Conservation (phyloP, 2,329 filamentous ascomycete species). For the Neonectria neomacrospora region DNA sequence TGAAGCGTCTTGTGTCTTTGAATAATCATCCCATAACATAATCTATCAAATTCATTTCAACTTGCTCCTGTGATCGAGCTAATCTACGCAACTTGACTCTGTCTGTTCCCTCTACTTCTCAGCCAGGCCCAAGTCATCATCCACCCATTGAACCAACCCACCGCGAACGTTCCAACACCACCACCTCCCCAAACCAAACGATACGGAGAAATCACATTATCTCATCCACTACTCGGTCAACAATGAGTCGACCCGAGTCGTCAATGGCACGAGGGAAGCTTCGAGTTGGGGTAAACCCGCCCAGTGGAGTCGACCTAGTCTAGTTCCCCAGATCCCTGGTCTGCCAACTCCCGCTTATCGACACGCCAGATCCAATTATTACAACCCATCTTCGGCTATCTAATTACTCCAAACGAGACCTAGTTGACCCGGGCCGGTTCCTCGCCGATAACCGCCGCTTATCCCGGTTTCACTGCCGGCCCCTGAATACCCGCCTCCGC, state of each 20-base stretch:
- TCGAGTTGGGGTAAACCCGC: conserved; percentile 1
- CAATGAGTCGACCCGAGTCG: conserved; percentile 8
- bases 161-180: not conserved
- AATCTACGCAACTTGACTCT: not conserved
- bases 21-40: not conserved
- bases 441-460: not conserved
- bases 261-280: conserved; percentile 12
- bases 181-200: not conserved
- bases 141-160: not conserved
- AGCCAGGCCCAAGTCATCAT: not conserved
- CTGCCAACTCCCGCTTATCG: not conserved
- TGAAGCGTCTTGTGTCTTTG: not conserved
- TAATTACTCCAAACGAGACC: not conserved
- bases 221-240: not conserved
- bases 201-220: not conserved
- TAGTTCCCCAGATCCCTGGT: not conserved
- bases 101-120: not conserved
- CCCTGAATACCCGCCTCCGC: not conserved
- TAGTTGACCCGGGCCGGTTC: conserved; percentile 4
- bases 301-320: not conserved
- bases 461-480: conserved; percentile 5
- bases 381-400: not conserved
- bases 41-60: not conserved
- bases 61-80: not conserved
- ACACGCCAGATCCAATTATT: not conserved